A percentile compares a stretch with the other conserved stretches of the same genome.
Evolutionary conservation across 148 eudicot genomes (phyloP).

Genomic region (Rhododendron molle): DNA sequence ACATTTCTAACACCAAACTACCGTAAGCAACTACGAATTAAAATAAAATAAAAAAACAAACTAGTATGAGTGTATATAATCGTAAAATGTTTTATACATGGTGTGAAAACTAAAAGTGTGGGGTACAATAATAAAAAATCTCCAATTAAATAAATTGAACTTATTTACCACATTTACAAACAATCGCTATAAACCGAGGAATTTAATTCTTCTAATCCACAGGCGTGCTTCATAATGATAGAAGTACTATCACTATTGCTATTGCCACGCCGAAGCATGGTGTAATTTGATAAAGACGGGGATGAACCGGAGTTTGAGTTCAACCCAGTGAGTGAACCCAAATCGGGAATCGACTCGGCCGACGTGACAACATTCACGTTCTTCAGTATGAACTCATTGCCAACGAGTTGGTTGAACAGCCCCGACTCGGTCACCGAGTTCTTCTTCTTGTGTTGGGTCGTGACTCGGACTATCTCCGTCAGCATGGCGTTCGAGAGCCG

Average conservation of each 20-base stretch:
- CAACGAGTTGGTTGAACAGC: slow-evolving; percentile 56
- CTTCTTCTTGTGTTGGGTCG: slow-evolving; percentile 48
- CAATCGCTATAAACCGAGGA: slow-evolving; percentile 58
- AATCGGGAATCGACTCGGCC: slow-evolving; percentile 40
- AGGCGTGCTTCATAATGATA: slow-evolving; percentile 35
- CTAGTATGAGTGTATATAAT: not conserved
- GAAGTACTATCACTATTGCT: slow-evolving; percentile 37
- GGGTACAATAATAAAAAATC: not conserved
- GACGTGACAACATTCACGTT: slow-evolving; percentile 36
- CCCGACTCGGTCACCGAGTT: slow-evolving; percentile 53
- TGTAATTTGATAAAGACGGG: slow-evolving; percentile 9
- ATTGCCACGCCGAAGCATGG: slow-evolving; percentile 35
- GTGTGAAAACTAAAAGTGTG: not conserved
- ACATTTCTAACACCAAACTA: not conserved
- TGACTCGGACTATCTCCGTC: slow-evolving; percentile 49
- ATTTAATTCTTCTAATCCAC: slow-evolving; percentile 44
- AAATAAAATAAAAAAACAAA: not conserved
- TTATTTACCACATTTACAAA: slow-evolving; percentile 15
- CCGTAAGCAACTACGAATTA: not conserved
- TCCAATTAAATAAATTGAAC: not conserved
- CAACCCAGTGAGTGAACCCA: slow-evolving; percentile 40
- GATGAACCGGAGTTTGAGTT: slow-evolving; percentile 9
- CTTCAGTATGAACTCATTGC: slow-evolving; percentile 40
- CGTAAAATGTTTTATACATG: not conserved
- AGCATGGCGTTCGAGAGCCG: slow-evolving; percentile 49